phyloP scores from a whole-genome alignment of 106 monocot species.

The Dendrobium officinale region DNA sequence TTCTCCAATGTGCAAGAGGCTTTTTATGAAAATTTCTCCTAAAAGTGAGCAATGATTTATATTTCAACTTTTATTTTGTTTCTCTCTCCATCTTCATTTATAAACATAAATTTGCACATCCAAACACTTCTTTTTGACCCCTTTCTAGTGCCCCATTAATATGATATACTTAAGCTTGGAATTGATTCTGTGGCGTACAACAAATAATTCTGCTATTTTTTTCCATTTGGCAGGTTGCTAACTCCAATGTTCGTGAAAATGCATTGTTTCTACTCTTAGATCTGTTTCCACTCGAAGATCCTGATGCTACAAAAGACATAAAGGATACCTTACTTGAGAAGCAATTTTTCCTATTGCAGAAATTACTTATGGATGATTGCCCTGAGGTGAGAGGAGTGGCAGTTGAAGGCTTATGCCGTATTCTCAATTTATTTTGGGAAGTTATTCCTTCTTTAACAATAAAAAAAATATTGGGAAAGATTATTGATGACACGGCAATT shows the following conservation, averaged over 20 bases:
- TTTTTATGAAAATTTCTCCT: neutral
- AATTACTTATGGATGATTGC: constrained; percentile 70
- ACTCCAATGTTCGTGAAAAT: constrained; percentile 88
- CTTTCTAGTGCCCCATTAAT: neutral
- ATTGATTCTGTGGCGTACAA: neutral
- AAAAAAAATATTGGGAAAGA: constrained; percentile 60
- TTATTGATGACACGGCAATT: constrained; percentile 56
- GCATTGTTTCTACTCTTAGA: constrained; percentile 77
- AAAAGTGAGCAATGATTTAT: neutral
- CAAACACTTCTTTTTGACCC: neutral
- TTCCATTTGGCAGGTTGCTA: constrained; percentile 55
- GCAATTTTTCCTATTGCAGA: constrained; percentile 82
- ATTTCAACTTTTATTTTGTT: neutral
- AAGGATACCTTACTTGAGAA: constrained; percentile 74
- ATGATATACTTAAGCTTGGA: neutral
- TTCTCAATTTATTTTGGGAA: constrained; percentile 94
- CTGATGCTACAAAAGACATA: constrained; percentile 68
- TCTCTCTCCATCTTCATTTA: neutral
- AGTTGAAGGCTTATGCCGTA: constrained; percentile 82
- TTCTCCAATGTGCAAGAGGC: neutral
- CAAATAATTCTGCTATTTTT: neutral
- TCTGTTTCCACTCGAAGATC: constrained; percentile 95
- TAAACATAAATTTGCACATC: neutral
- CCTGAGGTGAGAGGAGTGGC: constrained; percentile 73
- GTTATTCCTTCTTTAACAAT: constrained; percentile 79